These are phyloP conservation scores for Trametes cubensis DNA, from an alignment of 768 basidiomycete genomes.

Conservation along the genomic window DNA sequence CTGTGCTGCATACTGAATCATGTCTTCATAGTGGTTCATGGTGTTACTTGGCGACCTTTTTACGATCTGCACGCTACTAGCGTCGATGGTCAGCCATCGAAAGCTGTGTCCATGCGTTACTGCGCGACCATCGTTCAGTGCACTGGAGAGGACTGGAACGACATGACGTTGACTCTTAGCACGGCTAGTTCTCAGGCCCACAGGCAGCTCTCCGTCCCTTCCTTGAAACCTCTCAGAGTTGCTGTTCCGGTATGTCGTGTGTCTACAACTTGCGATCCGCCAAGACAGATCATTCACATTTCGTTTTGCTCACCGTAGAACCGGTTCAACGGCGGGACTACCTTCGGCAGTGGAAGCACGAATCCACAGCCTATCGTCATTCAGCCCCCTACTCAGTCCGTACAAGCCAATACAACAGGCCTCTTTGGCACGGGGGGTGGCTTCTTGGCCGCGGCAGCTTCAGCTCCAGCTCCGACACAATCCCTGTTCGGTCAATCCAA, in stretches of 20 bases:
- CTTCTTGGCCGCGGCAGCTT: no score
- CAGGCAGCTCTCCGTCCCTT: slow-evolving; percentile 26
- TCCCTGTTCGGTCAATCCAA: no score
- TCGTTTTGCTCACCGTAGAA: no score
- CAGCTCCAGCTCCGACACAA: no score
- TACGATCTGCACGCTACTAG: slow-evolving; percentile 61
- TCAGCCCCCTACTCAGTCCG: no score
- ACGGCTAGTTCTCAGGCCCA: slow-evolving; percentile 47
- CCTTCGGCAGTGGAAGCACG: no score
- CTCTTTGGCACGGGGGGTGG: no score
- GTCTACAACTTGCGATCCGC: not conserved
- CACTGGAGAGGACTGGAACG: slow-evolving; percentile 65
- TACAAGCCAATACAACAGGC: no score
- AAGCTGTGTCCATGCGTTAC: slow-evolving; percentile 53
- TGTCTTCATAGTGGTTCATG: slow-evolving; percentile 46
- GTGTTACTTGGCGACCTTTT: slow-evolving; percentile 53
- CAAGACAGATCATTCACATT: no score
- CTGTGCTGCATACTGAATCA: no score
- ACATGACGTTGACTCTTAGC: slow-evolving; percentile 53
- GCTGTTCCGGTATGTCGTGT: not conserved
- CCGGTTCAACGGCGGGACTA: no score
- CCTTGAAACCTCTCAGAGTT: slow-evolving; percentile 2
- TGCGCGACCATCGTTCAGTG: slow-evolving; percentile 54
- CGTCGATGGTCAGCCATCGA: slow-evolving; percentile 46
- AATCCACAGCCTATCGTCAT: no score